Base-by-base conservation (phyloP, 2,329 filamentous ascomycete genomes). In the Ceratocystis papillata region DNA sequence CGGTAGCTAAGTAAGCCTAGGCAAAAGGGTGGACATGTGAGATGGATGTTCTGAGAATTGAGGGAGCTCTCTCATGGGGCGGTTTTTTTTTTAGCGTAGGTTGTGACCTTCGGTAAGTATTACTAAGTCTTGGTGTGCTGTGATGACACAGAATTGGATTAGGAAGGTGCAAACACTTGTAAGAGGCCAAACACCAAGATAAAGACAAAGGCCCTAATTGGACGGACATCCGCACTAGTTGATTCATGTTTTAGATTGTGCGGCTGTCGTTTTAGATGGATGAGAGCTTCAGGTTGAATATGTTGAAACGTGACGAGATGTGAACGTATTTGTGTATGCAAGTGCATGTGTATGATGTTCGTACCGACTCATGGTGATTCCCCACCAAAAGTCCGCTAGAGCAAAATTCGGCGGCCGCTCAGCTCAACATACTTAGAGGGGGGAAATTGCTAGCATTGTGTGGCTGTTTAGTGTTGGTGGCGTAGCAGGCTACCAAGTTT, bases 91-190 rank as follows among this genome's bases (percentile, higher is more conserved):
- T 12, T 33, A 28, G 48, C 7, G 15, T 4, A 25, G 6, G 15
- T 53, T 53, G 48, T 12, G 22, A 28, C 22, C 22, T 53, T 28
- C 10, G 48, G 22, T 17, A 53, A 28, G 48, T 25, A 28, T 25
- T 15, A 5, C 22, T 41, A 41, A 41, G 10, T 41, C 37, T 28
- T 53, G 48, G 15, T 53, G 22, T 53, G 37, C 37, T 41, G 48
- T 53, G 48, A 53, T 12, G 15, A 25, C 48, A 53, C 48, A 17
- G 6, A 37, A 8, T 59, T 59, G 17, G 25, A 59, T 59, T 59
- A 59, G 55, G 28, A 59, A 59, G 55, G 55, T 59, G 12, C 55
- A 59, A 59, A 59, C 28, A 59, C 55, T 25, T n/a, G 48, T n/a
- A 20, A 37, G 5, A 30, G 25, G 28, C 2, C 55, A 59, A 25